These are phyloP conservation scores for Boletus sp. DNA, from an alignment of 768 basidiomycete species.

Conservation along the genomic window DNA sequence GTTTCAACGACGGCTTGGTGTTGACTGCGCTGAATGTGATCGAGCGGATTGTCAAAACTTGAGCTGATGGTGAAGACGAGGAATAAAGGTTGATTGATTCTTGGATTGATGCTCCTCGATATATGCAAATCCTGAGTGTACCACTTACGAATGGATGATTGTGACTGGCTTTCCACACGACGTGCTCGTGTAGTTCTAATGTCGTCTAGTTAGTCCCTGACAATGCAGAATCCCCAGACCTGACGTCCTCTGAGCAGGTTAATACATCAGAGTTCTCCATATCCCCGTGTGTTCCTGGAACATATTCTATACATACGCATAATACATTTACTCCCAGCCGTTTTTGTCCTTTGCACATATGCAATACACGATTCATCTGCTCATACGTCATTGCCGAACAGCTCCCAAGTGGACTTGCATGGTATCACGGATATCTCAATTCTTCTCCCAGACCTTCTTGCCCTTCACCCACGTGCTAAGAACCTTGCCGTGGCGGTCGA, in stretches of 20 bases:
- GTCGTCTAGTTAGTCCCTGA: too few species aligned
- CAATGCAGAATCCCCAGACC: too few species aligned
- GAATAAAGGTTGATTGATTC: neutral
- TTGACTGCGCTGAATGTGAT: conserved; percentile 25
- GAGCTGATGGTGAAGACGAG: neutral
- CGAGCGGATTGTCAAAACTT: conserved; percentile 25
- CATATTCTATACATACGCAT: neutral
- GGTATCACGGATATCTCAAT: conserved; percentile 10
- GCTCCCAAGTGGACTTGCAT: neutral
- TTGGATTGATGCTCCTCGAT: neutral
- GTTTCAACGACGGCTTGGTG: conserved; percentile 29
- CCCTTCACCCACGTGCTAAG: conserved; percentile 78
- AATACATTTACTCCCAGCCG: neutral
- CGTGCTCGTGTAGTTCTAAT: neutral
- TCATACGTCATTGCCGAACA: neutral
- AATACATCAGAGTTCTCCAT: neutral
- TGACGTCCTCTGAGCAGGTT: neutral
- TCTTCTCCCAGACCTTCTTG: conserved; percentile 62
- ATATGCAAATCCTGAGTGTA: neutral
- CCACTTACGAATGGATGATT: neutral
- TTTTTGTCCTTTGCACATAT: neutral
- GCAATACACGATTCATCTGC: neutral
- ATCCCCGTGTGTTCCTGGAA: neutral
- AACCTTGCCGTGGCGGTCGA: conserved; percentile 65
- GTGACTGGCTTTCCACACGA: too few species aligned